Conservation (phyloP, 495 filamentous ascomycete genomes). For the Penicillium simplicissimum region DNA sequence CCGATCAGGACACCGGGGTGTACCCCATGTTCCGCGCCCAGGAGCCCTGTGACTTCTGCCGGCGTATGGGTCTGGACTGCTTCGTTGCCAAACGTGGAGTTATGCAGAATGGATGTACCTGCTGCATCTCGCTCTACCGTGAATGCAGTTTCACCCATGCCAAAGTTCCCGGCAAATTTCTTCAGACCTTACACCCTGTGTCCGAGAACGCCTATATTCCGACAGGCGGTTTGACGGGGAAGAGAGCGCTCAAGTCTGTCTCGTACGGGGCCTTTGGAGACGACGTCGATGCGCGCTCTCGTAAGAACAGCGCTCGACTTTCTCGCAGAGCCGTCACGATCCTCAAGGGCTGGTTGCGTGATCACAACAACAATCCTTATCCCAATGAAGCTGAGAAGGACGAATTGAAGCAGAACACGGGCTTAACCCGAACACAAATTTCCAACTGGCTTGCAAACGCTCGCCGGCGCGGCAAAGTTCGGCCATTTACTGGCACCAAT, state of each 20-base stretch:
- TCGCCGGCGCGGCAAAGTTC: constrained; percentile 72
- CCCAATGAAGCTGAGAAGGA: constrained; percentile 81
- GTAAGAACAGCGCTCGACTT: constrained; percentile 62
- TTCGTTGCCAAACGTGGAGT: constrained; percentile 69
- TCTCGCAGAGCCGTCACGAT: constrained; percentile 71
- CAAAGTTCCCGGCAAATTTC: constrained; percentile 46
- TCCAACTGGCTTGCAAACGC: constrained; percentile 88
- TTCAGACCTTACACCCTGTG: constrained; percentile 54
- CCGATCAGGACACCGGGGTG: constrained; percentile 38
- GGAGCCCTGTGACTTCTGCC: constrained; percentile 71
- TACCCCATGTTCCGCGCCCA: constrained; percentile 52
- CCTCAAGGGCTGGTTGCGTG: constrained; percentile 75
- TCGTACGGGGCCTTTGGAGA: constrained; percentile 37
- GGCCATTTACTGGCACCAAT: constrained; percentile 56
- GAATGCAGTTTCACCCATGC: constrained; percentile 69
- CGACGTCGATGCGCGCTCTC: constrained; percentile 49
- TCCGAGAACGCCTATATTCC: constrained; percentile 48
- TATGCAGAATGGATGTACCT: constrained; percentile 69
- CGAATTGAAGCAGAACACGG: constrained; percentile 67
- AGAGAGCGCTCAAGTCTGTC: constrained; percentile 43
- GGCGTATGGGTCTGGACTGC: constrained; percentile 67
- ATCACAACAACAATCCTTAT: constrained; percentile 75
- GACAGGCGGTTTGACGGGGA: constrained; percentile 39
- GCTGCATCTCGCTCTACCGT: constrained; percentile 73
- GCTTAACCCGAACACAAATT: constrained; percentile 73